These are phyloP conservation scores for Teratosphaeria viscida DNA, from an alignment of 2,329 filamentous ascomycete genomes.

Conservation along the genomic window DNA sequence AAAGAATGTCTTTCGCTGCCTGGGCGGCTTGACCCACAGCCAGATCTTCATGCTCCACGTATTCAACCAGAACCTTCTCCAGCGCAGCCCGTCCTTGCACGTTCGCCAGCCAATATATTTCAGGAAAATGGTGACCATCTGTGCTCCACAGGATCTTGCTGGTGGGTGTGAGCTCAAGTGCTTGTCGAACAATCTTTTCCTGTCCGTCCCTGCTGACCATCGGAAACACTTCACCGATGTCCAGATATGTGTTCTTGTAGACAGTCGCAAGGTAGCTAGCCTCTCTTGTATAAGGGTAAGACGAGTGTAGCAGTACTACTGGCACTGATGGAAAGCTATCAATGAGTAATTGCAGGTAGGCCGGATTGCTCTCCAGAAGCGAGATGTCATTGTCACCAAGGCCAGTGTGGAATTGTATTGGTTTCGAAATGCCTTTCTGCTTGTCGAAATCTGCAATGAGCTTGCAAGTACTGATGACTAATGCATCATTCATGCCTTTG, in stretches of 20 bases:
- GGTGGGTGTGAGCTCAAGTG: slow-evolving; percentile 63
- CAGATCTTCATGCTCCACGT: slow-evolving; percentile 54
- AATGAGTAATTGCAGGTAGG: slow-evolving; percentile 65
- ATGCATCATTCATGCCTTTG: slow-evolving; percentile 56
- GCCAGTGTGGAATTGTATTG: slow-evolving; percentile 75
- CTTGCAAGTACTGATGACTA: slow-evolving; percentile 55
- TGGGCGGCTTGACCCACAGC: slow-evolving; percentile 51
- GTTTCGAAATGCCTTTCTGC: slow-evolving; percentile 46
- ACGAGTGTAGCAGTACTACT: slow-evolving; percentile 68
- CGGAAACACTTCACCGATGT: slow-evolving; percentile 75
- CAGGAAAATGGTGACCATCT: slow-evolving; percentile 68
- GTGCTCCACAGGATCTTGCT: slow-evolving; percentile 73
- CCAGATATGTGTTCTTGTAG: slow-evolving; percentile 71
- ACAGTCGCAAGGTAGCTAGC: slow-evolving; percentile 67
- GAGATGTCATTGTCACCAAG: slow-evolving; percentile 71
- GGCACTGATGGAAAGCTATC: slow-evolving; percentile 57
- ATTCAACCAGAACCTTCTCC: slow-evolving; percentile 56
- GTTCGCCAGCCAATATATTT: slow-evolving; percentile 65
- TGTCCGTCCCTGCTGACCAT: slow-evolving; percentile 68
- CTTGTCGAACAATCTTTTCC: slow-evolving; percentile 57
- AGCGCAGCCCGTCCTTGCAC: slow-evolving; percentile 62
- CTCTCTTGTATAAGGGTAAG: slow-evolving; percentile 72
- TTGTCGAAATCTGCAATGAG: slow-evolving; percentile 41
- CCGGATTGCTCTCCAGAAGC: slow-evolving; percentile 59
- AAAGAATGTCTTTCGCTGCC: slow-evolving; percentile 58